Percentiles rank a stretch among this genome's conserved stretches.
Evolutionary conservation across 2,329 filamentous ascomycete genomes (phyloP).

Genomic region (Neofusicoccum cordaticola): DNA sequence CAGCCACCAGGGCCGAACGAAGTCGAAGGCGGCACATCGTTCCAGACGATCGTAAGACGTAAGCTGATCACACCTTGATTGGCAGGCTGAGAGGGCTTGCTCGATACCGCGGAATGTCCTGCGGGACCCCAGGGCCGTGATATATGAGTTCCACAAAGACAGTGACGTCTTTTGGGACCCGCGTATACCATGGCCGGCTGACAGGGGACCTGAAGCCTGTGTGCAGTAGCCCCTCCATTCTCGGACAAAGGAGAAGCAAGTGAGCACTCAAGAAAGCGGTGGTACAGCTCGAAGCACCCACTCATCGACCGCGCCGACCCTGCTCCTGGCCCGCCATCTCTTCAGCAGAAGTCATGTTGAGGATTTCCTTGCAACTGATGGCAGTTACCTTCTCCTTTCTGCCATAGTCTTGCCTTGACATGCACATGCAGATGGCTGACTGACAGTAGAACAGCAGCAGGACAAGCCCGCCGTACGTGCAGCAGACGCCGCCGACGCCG

Average conservation of each 20-base stretch:
- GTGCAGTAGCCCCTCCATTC: background rate
- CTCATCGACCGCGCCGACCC: background rate
- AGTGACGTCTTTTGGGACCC: background rate
- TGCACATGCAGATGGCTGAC: background rate
- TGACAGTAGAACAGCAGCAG: background rate
- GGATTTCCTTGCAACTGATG: background rate
- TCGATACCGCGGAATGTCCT: background rate
- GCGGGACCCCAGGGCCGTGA: background rate
- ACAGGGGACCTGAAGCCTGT: background rate
- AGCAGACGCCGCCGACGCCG: too few species aligned
- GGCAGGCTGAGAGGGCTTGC: background rate
- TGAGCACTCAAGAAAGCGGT: background rate
- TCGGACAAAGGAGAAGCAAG: background rate
- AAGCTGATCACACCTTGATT: background rate
- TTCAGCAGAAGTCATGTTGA: background rate
- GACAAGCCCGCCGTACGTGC: background rate
- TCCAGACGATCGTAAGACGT: background rate
- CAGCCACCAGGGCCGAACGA: background rate
- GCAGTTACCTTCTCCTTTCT: constrained; percentile 1
- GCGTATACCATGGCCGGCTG: background rate
- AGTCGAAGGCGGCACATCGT: background rate
- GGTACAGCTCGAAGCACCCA: background rate
- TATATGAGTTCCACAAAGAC: constrained; percentile 11
- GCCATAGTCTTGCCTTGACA: background rate
- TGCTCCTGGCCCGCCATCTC: background rate